A percentile compares a stretch with the other conserved stretches of the same genome.
These are phyloP conservation scores for Rosa hybrid DNA, from an alignment of 331 rosid species.

Conservation along the genomic window DNA sequence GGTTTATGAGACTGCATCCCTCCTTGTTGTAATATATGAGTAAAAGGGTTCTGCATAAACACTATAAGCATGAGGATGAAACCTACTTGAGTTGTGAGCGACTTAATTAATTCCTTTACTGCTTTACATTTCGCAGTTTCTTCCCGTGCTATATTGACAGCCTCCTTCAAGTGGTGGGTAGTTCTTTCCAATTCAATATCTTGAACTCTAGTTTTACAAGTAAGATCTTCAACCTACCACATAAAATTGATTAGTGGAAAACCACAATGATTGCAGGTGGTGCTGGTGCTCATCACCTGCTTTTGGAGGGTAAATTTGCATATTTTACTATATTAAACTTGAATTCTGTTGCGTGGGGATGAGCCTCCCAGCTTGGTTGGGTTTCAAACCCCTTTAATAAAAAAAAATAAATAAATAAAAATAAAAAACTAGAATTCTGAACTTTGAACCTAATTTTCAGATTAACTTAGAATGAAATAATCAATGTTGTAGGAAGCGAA, in stretches of 20 bases:
- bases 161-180: conserved; percentile 37
- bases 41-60: not conserved
- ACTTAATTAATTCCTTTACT: conserved; percentile 46
- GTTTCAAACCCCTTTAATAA: too few species aligned
- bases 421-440: not conserved
- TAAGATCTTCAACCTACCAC: conserved; percentile 40
- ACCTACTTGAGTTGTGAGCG: conserved; percentile 46
- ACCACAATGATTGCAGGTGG: not conserved
- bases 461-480: not conserved
- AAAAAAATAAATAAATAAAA: too few species aligned
- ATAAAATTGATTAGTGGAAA: not conserved
- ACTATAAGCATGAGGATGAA: not conserved
- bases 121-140: conserved; percentile 41
- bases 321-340: not conserved
- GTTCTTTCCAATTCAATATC: conserved; percentile 38
- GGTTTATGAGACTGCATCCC: not conserved
- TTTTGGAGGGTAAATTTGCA: not conserved
- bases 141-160: conserved; percentile 33
- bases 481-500: not conserved
- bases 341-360: too few species aligned
- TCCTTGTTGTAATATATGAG: not conserved
- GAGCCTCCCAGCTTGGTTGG: too few species aligned
- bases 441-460: not conserved
- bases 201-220: conserved; percentile 29
- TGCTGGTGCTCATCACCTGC: not conserved